Evolutionary conservation across 2,329 filamentous ascomycete genomes (phyloP).

Genomic region (Fusarium globosum): DNA sequence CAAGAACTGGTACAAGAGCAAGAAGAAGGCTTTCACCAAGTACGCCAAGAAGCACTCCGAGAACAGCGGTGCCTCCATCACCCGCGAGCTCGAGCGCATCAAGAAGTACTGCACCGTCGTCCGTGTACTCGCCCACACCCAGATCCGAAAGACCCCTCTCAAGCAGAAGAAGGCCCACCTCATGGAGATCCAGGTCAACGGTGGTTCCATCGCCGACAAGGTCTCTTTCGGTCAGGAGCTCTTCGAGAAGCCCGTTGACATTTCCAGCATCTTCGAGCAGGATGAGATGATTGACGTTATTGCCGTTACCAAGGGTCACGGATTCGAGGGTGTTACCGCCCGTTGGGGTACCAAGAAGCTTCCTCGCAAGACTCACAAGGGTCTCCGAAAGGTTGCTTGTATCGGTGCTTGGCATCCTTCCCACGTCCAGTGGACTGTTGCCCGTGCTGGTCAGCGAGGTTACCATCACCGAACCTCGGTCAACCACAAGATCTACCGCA

Average conservation of each 20-base stretch:
- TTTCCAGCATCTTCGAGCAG: slow-evolving; percentile 97
- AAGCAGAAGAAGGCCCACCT: slow-evolving; percentile 99
- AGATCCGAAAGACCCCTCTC: slow-evolving; percentile 98
- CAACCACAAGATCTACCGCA: slow-evolving; percentile 99
- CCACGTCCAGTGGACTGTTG: slow-evolving; percentile 99
- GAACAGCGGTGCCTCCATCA: slow-evolving; percentile 88
- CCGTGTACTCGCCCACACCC: slow-evolving; percentile 98
- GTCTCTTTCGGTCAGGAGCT: slow-evolving; percentile 93
- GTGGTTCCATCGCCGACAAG: slow-evolving; percentile 95
- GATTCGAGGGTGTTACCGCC: slow-evolving; percentile 95
- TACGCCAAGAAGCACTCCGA: slow-evolving; percentile 99
- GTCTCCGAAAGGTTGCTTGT: slow-evolving; percentile 99
- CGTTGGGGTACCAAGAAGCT: slow-evolving; percentile 99
- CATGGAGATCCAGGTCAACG: slow-evolving; percentile 99
- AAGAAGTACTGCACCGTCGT: slow-evolving; percentile 99
- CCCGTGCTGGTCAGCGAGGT: slow-evolving; percentile 98
- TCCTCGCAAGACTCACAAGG: slow-evolving; percentile 99
- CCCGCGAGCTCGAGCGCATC: slow-evolving; percentile 98
- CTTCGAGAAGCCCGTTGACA: slow-evolving; percentile 98
- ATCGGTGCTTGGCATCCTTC: slow-evolving; percentile 99
- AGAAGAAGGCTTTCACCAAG: slow-evolving; percentile 99
- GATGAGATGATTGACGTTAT: slow-evolving; percentile 99
- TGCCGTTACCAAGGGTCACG: slow-evolving; percentile 99
- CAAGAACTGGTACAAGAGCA: slow-evolving; percentile 99
- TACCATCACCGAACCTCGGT: slow-evolving; percentile 99